Percentiles rank a stretch among this genome's conserved stretches.
Evolutionary conservation across 176 grass and related monocot genomes (phyloP).

Genomic region (Triticum monococcum): DNA sequence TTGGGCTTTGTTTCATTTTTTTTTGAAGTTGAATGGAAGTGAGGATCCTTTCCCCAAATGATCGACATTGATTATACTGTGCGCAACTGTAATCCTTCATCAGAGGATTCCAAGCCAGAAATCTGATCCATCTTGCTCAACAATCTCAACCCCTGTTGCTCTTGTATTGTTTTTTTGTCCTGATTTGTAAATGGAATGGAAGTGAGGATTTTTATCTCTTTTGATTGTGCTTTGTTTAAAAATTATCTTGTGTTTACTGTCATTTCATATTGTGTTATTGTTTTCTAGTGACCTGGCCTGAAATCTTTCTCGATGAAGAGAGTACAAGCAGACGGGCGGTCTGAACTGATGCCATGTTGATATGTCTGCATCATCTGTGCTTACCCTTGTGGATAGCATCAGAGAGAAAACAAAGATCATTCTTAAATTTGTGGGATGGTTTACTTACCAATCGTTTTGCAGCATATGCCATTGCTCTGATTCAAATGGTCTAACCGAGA

Average conservation of each 20-base stretch:
- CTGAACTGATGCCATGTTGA: slow-evolving; percentile 99
- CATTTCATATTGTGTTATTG: neutral
- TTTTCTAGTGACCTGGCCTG: neutral
- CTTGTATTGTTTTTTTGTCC: neutral
- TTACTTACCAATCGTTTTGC: slow-evolving; percentile 77
- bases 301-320: slow-evolving; percentile 58
- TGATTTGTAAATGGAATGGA: neutral
- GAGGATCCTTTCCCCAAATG: neutral
- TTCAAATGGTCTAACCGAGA: slow-evolving; percentile 73
- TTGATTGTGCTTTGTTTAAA: too few relatives aligned
- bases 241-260: neutral
- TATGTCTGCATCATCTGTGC: slow-evolving; percentile 61
- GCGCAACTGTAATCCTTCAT: neutral
- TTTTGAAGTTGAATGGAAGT: neutral
- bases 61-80: neutral
- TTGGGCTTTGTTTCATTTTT: neutral
- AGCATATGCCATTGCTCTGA: slow-evolving; percentile 49
- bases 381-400: slow-evolving; percentile 42
- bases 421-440: neutral
- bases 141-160: too few relatives aligned
- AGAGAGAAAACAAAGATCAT: slow-evolving; percentile 34
- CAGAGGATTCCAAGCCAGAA: neutral
- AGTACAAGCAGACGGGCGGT: slow-evolving; percentile 94
- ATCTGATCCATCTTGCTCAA: neutral
- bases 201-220: neutral